Evolutionary conservation across 108 stramenopile genomes (phyloP).

Genomic region (Skeletonema tropicum): DNA sequence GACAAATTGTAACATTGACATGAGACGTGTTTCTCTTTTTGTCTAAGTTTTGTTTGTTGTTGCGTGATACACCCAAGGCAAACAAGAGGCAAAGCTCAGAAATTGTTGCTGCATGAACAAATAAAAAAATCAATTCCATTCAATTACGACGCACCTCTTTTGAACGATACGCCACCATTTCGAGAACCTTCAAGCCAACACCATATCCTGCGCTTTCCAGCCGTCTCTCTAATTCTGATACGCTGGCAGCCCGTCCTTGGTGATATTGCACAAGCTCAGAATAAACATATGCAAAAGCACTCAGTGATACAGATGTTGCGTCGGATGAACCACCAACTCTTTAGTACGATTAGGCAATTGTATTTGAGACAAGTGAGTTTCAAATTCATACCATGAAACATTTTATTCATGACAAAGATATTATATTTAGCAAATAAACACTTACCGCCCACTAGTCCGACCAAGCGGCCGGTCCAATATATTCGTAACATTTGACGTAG

Average conservation of each 20-base stretch:
- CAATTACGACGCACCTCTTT: constrained; percentile 58
- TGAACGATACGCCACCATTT: constrained; percentile 86
- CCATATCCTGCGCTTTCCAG: constrained; percentile 92
- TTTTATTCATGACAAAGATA: not conserved
- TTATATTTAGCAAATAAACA: not conserved
- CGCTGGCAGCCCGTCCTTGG: constrained; percentile 87
- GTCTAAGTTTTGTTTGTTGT: constrained; percentile 24
- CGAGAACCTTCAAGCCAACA: constrained; percentile 92
- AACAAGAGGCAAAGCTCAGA: constrained; percentile 1
- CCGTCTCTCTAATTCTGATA: constrained; percentile 90
- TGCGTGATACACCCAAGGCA: not conserved
- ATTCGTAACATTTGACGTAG: constrained; percentile 26
- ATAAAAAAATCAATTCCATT: not conserved
- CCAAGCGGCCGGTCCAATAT: constrained; percentile 73
- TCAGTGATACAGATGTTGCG: constrained; percentile 72
- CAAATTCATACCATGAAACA: not conserved
- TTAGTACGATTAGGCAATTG: not conserved
- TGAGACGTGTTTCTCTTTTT: constrained; percentile 84
- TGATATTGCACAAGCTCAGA: constrained; percentile 96
- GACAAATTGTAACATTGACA: constrained; percentile 91
- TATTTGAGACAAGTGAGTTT: not conserved
- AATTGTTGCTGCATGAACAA: not conserved
- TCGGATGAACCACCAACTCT: constrained; percentile 33
- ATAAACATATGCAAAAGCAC: constrained; percentile 93
- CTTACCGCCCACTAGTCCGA: constrained; percentile 60